These are phyloP conservation scores for Phaeosphaeriaceae sp. DNA, from an alignment of 2,329 filamentous ascomycete species.

Conservation along the genomic window DNA sequence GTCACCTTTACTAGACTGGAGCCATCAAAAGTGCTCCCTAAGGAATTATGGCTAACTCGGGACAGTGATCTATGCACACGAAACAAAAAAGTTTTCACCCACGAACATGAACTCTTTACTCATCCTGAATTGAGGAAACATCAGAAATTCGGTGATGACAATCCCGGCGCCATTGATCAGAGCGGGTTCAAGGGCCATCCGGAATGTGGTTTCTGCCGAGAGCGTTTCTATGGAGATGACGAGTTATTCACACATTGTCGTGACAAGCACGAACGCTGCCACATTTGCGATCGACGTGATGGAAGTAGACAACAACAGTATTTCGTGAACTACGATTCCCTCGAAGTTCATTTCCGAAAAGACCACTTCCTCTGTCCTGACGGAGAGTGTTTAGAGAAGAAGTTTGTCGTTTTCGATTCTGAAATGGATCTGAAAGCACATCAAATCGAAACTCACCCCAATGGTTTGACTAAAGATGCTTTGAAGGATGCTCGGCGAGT, in stretches of 20 bases:
- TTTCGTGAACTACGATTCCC: conserved; percentile 83
- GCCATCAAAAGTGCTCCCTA: too few species aligned
- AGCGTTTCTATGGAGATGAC: conserved; percentile 94
- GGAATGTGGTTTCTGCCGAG: conserved; percentile 88
- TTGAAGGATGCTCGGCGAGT: conserved; percentile 83
- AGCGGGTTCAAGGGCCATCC: conserved; percentile 97
- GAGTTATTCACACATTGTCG: conserved; percentile 93
- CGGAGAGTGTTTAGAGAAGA: conserved; percentile 90
- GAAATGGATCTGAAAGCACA: conserved; percentile 96
- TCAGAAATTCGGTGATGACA: conserved; percentile 89
- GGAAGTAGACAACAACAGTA: conserved; percentile 79
- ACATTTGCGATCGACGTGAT: conserved; percentile 80
- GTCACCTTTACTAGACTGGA: neutral
- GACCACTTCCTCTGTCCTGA: conserved; percentile 89
- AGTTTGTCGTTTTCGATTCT: conserved; percentile 94
- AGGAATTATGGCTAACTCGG: conserved; percentile 9
- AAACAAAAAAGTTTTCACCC: conserved; percentile 98
- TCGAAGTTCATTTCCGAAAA: conserved; percentile 85
- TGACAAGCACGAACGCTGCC: conserved; percentile 92
- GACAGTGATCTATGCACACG: conserved; percentile 80
- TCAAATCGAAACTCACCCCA: conserved; percentile 82
- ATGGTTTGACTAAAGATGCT: conserved; percentile 79
- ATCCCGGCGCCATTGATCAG: conserved; percentile 86
- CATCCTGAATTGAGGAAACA: conserved; percentile 81
- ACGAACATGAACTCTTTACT: conserved; percentile 93